A percentile compares a stretch with the other conserved stretches of the same genome.
phyloP scores from a whole-genome alignment of 352 stramenopile genomes.

The Phytophthora pini region DNA sequence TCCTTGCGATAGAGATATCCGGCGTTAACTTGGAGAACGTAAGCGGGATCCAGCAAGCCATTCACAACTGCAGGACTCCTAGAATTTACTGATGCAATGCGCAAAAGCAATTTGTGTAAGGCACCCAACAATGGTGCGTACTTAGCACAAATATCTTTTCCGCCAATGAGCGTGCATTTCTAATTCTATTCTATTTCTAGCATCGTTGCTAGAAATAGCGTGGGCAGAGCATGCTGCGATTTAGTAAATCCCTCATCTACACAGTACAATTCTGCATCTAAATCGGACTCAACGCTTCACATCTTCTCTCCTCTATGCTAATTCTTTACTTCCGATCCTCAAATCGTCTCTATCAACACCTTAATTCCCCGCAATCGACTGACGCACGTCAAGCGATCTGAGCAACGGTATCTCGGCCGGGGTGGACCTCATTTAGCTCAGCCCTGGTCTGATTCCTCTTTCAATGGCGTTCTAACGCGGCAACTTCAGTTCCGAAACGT shows the following conservation, averaged over 20 bases:
- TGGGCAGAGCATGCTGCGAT: not conserved
- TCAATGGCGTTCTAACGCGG: not conserved
- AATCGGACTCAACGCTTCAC: not conserved
- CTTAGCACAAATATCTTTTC: not conserved
- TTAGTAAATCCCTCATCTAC: not conserved
- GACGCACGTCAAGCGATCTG: not conserved
- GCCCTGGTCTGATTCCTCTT: slow-evolving; percentile 7
- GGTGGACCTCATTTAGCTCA: slow-evolving; percentile 9
- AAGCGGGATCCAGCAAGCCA: too few species aligned
- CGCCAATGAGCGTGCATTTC: not conserved
- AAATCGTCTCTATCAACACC: not conserved
- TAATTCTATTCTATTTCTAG: slow-evolving; percentile 20
- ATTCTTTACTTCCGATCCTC: not conserved
- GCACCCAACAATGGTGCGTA: too few species aligned
- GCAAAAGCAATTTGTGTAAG: too few species aligned
- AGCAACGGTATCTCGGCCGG: slow-evolving; percentile 5
- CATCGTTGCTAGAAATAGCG: slow-evolving; percentile 21
- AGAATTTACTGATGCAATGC: too few species aligned
- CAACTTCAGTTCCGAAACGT: slow-evolving; percentile 17
- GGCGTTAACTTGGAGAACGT: too few species aligned
- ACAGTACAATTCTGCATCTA: not conserved
- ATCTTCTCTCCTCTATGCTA: not conserved
- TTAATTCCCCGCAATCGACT: too few species aligned
- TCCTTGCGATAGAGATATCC: too few species aligned
- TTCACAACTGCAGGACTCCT: too few species aligned